Base-by-base conservation (phyloP, 352 stramenopile genomes). In the Globisporangium nagaii region DNA sequence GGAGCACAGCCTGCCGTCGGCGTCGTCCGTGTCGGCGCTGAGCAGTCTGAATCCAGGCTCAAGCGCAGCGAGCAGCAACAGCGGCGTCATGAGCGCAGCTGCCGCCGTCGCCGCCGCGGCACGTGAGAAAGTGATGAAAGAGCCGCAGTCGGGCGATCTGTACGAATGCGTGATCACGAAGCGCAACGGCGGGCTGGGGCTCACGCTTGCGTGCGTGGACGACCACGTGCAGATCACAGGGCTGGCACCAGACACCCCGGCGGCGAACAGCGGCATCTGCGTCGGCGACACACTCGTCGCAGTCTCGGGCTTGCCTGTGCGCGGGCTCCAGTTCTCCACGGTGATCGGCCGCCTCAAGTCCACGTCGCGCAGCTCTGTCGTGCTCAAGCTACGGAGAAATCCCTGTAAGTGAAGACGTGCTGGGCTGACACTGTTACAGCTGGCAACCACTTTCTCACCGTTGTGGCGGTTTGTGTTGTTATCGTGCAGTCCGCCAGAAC, bases 161-260 rank as follows among this genome's bases (percentile, higher is more conserved):
- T 90, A 90, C 72, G 80, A 90, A 66, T 90, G 80, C 45, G 78
- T 90, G 35, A 90, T 90, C 66, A 90, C 77, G 39, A 90, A 90
- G 52, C 67, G 77, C 9, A 90, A 90, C 55, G 80, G 80, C 27
- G 78, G 80, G 10, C 66, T 90, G 17, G 80, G 80, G 30, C 62
- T 90, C 37, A 90, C 80, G 40, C 71, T 91, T 8, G 80, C 80
- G 17, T 91, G 80, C 51, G 80, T 91, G 42, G 80, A 91, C 62
- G 78, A 89, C 65, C 80, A 91, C 68, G 80, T 91, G 24, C 80
- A 91, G 64, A 91, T 91, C 66, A 91, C 77, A 43, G 80, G 78
- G 9, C 60, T 91, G 9, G 76, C 77, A 2, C 78, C 78, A 0
- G 80, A 89, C 51, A 91, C 80, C 9, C 80, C 80, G 4, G 80